Percentiles rank a stretch among this genome's conserved stretches.
Evolutionary conservation across 164 flowering plant genomes (phyloP).

Genomic region (Chloranthus sessilifolius): DNA sequence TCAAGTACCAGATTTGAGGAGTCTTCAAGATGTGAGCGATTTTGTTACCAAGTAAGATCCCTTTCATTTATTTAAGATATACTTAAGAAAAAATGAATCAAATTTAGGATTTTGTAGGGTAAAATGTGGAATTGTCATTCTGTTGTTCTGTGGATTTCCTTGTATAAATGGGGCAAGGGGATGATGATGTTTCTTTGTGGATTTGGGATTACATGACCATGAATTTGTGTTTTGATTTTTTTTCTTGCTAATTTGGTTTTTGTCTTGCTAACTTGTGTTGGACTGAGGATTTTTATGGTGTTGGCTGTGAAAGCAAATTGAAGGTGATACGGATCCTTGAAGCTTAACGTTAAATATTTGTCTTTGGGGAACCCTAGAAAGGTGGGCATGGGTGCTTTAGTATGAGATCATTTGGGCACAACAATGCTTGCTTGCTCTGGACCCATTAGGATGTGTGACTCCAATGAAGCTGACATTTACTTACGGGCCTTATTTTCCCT

Average conservation of each 20-base stretch:
- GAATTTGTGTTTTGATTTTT: not conserved
- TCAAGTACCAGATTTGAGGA: constrained; percentile 84
- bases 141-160: not conserved
- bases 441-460: too few relatives aligned
- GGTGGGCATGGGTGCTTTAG: too few relatives aligned
- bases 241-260: constrained; percentile 3
- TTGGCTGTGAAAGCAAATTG: too few relatives aligned
- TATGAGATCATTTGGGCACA: too few relatives aligned
- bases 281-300: too few relatives aligned
- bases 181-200: not conserved
- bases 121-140: not conserved
- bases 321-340: too few relatives aligned
- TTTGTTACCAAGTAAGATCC: constrained; percentile 75
- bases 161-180: not conserved
- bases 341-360: too few relatives aligned
- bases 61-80: constrained; percentile 7
- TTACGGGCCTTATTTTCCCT: too few relatives aligned
- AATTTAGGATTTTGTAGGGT: not conserved
- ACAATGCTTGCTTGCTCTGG: too few relatives aligned
- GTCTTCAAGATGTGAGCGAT: constrained; percentile 87
- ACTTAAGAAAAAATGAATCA: not conserved
- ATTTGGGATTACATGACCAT: not conserved
- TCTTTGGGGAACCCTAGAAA: too few relatives aligned
- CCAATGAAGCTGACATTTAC: too few relatives aligned
- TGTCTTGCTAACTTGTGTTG: too few relatives aligned